Percentiles rank a stretch among this genome's conserved stretches.
phyloP scores from a whole-genome alignment of 306 rosid genomes.

The Astragalus glycyphyllos region DNA sequence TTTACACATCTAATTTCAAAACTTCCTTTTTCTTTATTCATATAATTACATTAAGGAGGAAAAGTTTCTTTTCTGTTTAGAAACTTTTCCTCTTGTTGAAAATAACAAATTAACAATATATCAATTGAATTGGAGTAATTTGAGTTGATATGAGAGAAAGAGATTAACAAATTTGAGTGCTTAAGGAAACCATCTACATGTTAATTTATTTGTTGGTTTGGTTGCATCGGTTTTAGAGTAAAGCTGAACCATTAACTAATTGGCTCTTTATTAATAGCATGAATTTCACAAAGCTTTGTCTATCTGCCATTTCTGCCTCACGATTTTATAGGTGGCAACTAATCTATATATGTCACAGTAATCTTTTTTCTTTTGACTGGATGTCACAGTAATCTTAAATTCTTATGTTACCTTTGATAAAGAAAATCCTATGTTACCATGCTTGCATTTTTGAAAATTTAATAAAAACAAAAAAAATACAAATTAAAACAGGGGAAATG shows the following conservation, averaged over 20 bases:
- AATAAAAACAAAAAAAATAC: too few species aligned
- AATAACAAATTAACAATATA: too few species aligned
- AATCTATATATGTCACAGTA: too few species aligned
- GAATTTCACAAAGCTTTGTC: background rate
- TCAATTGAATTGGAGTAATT: background rate
- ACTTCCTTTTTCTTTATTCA: too few species aligned
- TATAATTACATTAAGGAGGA: background rate
- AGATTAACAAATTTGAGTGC: background rate
- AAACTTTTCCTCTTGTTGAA: constrained; percentile 14
- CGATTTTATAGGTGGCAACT: background rate
- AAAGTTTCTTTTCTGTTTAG: background rate
- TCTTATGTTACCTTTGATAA: too few species aligned
- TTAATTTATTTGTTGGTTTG: background rate
- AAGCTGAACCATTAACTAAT: constrained; percentile 17
- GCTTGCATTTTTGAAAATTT: too few species aligned
- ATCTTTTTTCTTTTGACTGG: too few species aligned
- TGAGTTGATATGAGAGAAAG: background rate
- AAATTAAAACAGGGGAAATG: too few species aligned
- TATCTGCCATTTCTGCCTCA: background rate
- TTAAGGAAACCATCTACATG: background rate
- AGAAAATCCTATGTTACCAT: too few species aligned
- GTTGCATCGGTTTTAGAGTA: background rate
- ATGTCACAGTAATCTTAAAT: too few species aligned
- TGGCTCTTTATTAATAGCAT: constrained; percentile 1
- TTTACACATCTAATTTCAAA: background rate